A percentile compares a stretch with the other conserved stretches of the same genome.
Conservation (phyloP, 1,139 yeast species). For the Saccharomycopsis phalli region DNA sequence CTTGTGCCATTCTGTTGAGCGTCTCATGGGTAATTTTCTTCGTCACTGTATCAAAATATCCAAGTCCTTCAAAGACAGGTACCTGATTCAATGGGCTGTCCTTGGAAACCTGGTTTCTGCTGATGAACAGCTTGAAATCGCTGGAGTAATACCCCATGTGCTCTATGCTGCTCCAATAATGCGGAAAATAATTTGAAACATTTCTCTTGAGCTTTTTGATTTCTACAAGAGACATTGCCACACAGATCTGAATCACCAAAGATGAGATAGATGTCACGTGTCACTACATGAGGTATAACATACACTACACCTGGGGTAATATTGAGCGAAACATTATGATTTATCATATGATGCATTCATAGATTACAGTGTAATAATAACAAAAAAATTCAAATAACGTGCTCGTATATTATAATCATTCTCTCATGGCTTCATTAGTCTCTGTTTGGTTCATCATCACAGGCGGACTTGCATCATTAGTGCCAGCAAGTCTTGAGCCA, state of each 20-base stretch:
- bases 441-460: no score
- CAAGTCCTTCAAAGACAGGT: conserved; percentile 9
- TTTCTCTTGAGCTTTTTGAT: conserved; percentile 1
- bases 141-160: background rate
- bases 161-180: background rate
- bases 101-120: background rate
- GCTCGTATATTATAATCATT: no score
- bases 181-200: background rate
- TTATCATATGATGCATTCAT: no score
- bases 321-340: no score
- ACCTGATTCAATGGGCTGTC: background rate
- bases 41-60: conserved; percentile 1
- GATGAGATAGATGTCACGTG: no score
- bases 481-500: background rate
- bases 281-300: no score
- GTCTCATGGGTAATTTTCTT: background rate
- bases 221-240: no score
- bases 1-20: background rate
- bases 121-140: background rate
- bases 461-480: background rate
- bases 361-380: no score
- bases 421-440: no score
- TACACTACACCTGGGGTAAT: no score
- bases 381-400: no score
- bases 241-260: no score